Base-by-base conservation (phyloP, 768 basidiomycete genomes). In the Hygrophorus pudorinus region DNA sequence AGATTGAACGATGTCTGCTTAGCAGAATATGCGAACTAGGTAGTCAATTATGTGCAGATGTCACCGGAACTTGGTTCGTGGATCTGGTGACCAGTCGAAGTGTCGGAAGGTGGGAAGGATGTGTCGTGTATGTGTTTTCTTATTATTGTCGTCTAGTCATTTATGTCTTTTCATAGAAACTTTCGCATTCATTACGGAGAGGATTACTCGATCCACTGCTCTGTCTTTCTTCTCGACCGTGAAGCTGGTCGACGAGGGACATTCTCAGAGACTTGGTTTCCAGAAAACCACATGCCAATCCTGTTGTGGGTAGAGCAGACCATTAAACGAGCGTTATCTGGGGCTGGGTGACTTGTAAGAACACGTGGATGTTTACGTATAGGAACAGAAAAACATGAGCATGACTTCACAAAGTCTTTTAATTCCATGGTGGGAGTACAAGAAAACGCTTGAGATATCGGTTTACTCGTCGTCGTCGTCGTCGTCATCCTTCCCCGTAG, bases 81-180 rank as follows among this genome's bases (percentile, higher is more conserved):
- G 86, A 90, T 52, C 56, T 76, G 14, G 32, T 47, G 16, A 41
- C 9, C 36, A 72, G 81, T 44, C 75, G 77, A 45, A 79, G 79
- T 35, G 74, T 89, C 17, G 86, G 83, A 5, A 70, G 83, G 54
- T 88, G 86, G 85, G 85, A 87, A 51, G 81, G 83, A 2, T 79
- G 75, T 50, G 77, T 81, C 14, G 49, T 87, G 86, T 87, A 54
- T 59, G 85, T 73, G 36, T 17, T 18, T 31, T 24, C 17, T 45
- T 18, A 7, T 36, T 16, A 20, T 34, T 32, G 16, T 11, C 3
- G 11, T 28, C 9, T 24, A 12, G 11, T 31, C 5, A 41, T 7
- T 42, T 12, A 46, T 29, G 30, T 11, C 29, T n/a, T n/a, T n/a
- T n/a, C n/a, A n/a, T 55, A 87, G 84, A 44, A 84, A 79, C 53